A percentile compares a stretch with the other conserved stretches of the same genome.
Evolutionary conservation across 805 yeast species (phyloP).

Genomic region (Peterozyma xylosa): DNA sequence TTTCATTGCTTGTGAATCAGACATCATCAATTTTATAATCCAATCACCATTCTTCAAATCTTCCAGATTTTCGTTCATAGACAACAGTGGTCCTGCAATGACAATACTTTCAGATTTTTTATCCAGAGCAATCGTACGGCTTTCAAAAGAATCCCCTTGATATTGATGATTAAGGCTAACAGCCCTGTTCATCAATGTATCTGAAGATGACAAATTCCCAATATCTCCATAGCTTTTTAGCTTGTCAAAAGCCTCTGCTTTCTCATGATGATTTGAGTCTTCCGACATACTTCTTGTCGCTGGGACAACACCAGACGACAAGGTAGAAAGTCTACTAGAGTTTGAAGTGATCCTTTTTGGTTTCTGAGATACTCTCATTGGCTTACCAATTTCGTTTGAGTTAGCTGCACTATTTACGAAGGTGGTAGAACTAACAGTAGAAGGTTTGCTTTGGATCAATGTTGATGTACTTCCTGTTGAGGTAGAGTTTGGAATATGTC

Average conservation of each 20-base stretch:
- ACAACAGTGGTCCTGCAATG: neutral
- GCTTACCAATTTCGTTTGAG: neutral
- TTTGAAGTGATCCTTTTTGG: slow-evolving; percentile 2
- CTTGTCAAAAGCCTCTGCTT: neutral
- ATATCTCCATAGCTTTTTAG: too few species aligned
- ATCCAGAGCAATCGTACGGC: neutral
- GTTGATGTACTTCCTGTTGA: slow-evolving; percentile 10
- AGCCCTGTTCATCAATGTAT: slow-evolving; percentile 2
- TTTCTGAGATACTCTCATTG: neutral
- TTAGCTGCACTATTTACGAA: slow-evolving; percentile 1
- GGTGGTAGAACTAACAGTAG: slow-evolving; percentile 11
- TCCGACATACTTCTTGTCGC: slow-evolving; percentile 2
- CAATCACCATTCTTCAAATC: slow-evolving; percentile 20
- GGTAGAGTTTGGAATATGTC: slow-evolving; percentile 13
- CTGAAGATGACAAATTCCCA: neutral
- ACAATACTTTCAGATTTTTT: neutral
- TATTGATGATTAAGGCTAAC: neutral
- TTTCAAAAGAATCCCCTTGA: neutral
- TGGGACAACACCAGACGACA: neutral
- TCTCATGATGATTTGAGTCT: neutral
- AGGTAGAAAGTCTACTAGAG: neutral
- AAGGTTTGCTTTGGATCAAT: too few species aligned
- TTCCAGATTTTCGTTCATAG: neutral
- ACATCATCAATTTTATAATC: slow-evolving; percentile 26
- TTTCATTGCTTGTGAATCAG: slow-evolving; percentile 21